Evolutionary conservation across 768 basidiomycete species (phyloP), one percentile per base, ranked within the genome.

Genomic region (Austroboletus eburneus): DNA sequence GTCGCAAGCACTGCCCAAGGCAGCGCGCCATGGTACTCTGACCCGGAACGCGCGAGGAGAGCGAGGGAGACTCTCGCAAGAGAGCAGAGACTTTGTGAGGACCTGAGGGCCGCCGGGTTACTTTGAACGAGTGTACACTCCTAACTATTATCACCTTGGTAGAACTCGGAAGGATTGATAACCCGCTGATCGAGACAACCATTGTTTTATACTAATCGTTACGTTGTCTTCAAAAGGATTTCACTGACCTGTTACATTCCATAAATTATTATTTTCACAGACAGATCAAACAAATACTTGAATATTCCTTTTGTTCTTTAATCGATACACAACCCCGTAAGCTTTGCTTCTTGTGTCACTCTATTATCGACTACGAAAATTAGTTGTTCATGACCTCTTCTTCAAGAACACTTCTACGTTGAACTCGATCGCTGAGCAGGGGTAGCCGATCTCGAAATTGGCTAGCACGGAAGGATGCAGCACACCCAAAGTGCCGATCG

Each of bases 371-470:
- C 46, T 44, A 12, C 32, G 10, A n/a, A 34, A 41, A n/a, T 4
- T 27, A 18, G 41, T 39, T 21, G 9, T 45, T 54, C 43, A 57
- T 39, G 39, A 55, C 77, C 41, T 38, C 39, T 51, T 73, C 67
- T 85, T 88, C 72, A 87, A 83, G 77, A 99, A 91, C n/a, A 89
- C 89, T 67, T 97, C 94, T 37, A 97, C 74, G 24, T 85, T 86
- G 66, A 99, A 92, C 74, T 99, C 95, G 46, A 99, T 70, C 7
- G 85, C 85, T 27, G 94, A 97, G 70, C 94, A 97, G 17, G 95
- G 95, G 70, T 89, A 94, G 34, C 78, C 79, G 51, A 98, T 86
- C 67, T 98, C 94, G 67, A 95, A 99, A 61, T 91, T 92, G 57
- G 83, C 81, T 46, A 99, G 72, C 4, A 98, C 96, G 6, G 72